These are phyloP conservation scores for Acanthamoeba royreba DNA, from an alignment of 208 protist genomes.

Conservation along the genomic window DNA sequence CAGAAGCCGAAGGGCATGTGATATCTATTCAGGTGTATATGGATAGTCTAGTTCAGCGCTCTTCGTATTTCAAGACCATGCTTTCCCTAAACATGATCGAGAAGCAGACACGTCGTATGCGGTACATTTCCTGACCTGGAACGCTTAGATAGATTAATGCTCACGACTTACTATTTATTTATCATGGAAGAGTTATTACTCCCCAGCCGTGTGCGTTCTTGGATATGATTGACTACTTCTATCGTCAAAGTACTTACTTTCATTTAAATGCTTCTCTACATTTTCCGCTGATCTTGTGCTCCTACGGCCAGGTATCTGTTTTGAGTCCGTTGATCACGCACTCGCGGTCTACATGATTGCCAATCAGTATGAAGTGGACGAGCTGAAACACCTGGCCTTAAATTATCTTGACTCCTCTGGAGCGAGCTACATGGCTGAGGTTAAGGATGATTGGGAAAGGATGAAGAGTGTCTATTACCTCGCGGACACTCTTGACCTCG, in stretches of 20 bases:
- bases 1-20: neutral
- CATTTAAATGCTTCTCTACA: neutral
- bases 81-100: slow-evolving; percentile 16
- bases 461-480: neutral
- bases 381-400: neutral
- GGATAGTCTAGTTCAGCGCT: neutral
- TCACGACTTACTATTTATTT: neutral
- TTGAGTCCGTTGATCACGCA: neutral
- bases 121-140: no score
- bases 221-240: slow-evolving; percentile 27
- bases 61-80: slow-evolving; percentile 37
- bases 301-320: neutral
- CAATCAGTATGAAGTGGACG: slow-evolving; percentile 19
- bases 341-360: neutral
- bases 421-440: neutral
- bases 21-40: neutral
- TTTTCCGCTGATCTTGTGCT: neutral
- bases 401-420: neutral
- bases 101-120: neutral
- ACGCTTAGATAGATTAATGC: no score
- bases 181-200: neutral
- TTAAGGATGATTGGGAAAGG: neutral
- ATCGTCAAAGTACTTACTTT: neutral
- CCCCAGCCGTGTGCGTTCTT: neutral
- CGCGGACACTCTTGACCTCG: neutral